Percentiles rank a stretch among this genome's conserved stretches.
These are phyloP conservation scores for Prunus fruticosa DNA, from an alignment of 306 rosid genomes.

Conservation along the genomic window DNA sequence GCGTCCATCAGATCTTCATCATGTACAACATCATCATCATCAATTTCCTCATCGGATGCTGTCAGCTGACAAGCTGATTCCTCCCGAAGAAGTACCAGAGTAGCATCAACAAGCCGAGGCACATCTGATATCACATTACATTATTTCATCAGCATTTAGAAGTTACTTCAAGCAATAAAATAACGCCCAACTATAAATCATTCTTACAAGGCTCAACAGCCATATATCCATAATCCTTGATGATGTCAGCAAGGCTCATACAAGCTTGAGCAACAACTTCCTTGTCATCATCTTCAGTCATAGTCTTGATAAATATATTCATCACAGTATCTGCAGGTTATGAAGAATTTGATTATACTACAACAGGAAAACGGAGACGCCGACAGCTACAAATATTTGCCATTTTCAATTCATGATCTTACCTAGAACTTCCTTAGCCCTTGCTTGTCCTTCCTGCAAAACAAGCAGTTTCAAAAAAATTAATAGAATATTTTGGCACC, in stretches of 20 bases:
- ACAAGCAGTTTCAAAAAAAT: constrained; percentile 15
- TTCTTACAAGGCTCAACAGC: constrained; percentile 85
- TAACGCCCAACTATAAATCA: constrained; percentile 10
- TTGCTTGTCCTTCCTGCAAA: constrained; percentile 82
- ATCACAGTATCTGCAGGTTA: constrained; percentile 68
- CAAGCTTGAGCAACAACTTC: constrained; percentile 97
- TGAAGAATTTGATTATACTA: constrained; percentile 6
- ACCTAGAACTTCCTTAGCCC: constrained; percentile 75
- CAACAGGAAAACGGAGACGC: constrained; percentile 1
- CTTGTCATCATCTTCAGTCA: constrained; percentile 95
- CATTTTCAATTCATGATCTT: constrained; percentile 27
- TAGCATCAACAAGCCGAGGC: constrained; percentile 73
- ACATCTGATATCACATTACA: constrained; percentile 46
- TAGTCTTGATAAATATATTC: constrained; percentile 73
- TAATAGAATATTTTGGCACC: background rate
- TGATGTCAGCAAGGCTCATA: constrained; percentile 75
- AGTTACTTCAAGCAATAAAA: constrained; percentile 20
- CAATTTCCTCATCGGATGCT: constrained; percentile 80
- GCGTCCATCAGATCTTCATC: constrained; percentile 98
- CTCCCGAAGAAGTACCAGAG: constrained; percentile 69
- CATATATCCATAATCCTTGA: constrained; percentile 77
- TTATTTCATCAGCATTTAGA: constrained; percentile 21
- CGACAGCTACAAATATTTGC: constrained; percentile 3
- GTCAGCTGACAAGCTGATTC: constrained; percentile 82
- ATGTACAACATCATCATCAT: constrained; percentile 73